These are phyloP conservation scores for Talinum fruticosum DNA, from an alignment of 148 eudicot genomes.

Conservation along the genomic window DNA sequence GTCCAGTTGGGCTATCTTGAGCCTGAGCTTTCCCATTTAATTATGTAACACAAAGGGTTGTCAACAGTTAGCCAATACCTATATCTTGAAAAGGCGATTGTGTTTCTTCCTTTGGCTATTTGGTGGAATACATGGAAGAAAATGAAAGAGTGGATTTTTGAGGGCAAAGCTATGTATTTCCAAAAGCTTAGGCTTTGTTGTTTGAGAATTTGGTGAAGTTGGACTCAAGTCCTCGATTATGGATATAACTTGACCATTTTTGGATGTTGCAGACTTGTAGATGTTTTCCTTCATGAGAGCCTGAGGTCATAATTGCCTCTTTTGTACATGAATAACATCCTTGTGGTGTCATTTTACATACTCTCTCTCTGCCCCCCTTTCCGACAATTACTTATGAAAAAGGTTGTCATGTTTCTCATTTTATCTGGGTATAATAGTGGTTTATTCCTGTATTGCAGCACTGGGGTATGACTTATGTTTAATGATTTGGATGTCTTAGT, in stretches of 20 bases:
- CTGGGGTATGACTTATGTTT: too few relatives aligned
- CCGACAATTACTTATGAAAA: neutral
- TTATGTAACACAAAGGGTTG: neutral
- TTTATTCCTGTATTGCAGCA: too few relatives aligned
- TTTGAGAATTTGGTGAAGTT: neutral
- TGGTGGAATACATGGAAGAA: neutral
- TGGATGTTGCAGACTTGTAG: neutral
- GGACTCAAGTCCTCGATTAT: neutral
- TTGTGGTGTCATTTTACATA: neutral
- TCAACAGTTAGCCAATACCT: neutral
- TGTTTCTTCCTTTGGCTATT: neutral
- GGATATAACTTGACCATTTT: neutral
- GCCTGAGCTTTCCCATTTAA: too few relatives aligned
- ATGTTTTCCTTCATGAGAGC: neutral
- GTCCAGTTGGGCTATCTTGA: neutral
- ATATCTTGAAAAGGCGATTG: neutral
- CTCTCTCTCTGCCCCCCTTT: too few relatives aligned
- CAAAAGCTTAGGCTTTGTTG: neutral
- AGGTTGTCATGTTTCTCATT: neutral
- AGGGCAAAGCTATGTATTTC: neutral
- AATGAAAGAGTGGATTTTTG: neutral
- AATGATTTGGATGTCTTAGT: too few relatives aligned
- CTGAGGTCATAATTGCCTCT: neutral
- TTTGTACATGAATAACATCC: neutral
- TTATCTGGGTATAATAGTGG: neutral